Conservation (phyloP, 1,284 basidiomycete species). For the Microbotryum saponariae region DNA sequence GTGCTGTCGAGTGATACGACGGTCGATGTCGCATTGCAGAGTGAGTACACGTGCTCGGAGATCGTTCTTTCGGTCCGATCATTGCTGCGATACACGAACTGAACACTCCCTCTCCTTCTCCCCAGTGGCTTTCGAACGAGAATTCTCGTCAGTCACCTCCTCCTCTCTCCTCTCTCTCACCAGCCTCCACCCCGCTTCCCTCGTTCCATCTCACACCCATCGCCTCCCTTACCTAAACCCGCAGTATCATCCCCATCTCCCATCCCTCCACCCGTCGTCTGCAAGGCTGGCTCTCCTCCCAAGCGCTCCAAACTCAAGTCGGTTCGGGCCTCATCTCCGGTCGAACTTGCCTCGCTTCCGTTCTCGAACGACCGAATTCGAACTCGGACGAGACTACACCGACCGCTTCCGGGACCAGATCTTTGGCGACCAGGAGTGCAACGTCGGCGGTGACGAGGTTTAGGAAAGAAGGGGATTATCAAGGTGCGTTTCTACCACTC, state of each 20-base stretch:
- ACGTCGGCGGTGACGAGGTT: slow-evolving; percentile 9
- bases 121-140: slow-evolving; percentile 24
- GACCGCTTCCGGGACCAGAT: background rate
- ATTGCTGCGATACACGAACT: too few relatives aligned
- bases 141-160: slow-evolving; percentile 10
- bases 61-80: background rate
- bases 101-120: too few relatives aligned
- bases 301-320: slow-evolving; percentile 15
- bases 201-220: background rate
- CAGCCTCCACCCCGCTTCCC: background rate
- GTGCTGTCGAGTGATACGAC: slow-evolving; percentile 9
- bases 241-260: slow-evolving; percentile 25
- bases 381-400: background rate
- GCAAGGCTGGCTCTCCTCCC: slow-evolving; percentile 22
- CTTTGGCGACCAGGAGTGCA: background rate
- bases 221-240: background rate
- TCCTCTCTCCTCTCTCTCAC: background rate
- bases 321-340: background rate
- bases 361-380: too few relatives aligned
- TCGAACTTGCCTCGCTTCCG: too few relatives aligned
- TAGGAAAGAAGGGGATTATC: slow-evolving; percentile 7
- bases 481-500: slow-evolving; percentile 1
- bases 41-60: background rate
- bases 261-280: slow-evolving; percentile 16
- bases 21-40: slow-evolving; percentile 11